Evolutionary conservation across 2,329 filamentous ascomycete genomes (phyloP), one percentile per base, ranked within the genome.

Genomic region (Beauveria asiatica): DNA sequence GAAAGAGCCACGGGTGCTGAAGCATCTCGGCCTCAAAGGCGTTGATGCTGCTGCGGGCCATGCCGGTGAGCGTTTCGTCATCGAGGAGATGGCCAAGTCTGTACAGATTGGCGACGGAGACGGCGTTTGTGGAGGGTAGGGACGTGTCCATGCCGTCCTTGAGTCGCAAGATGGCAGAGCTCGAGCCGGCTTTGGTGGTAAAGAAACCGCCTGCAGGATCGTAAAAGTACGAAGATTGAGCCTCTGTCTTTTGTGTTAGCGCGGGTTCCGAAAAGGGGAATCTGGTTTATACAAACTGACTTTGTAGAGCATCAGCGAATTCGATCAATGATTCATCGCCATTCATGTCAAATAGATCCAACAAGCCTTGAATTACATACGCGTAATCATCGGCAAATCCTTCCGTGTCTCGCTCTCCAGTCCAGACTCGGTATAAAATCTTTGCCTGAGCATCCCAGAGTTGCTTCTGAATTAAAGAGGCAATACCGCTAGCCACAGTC

Each of bases 141-240:
- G 91, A 87, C 5, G 90, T 90, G 72, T 99, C 94, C 82, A 97
- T 97, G 64, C 92, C 94, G 64, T 95, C 91, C 74, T 99, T 99
- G 54, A 97, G 82, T 25, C 93, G 87, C 62, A 97, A 83, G 62
- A 97, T 87, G 30, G 88, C 82, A 67, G 92, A 84, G 0, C 85
- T 77, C 10, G 87, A 84, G 46, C 80, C 74, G 13, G 78, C 75
- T 5, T 80, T 75, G 1, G 88, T 92, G 5, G 85, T 86, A 75
- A 89, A 94, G 79, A 93, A 94, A 37, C 83, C 90, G 46, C 83
- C 83, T 27, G 70, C 74, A 4, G 76, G 70, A 66, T 96, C 92
- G 74, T 90, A 90, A 76, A 97, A 97, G 17, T 89, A 78, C 1
- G 77, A 73, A 61, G 89, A 87, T 72, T 97, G 89, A 3, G 82